Evolutionary conservation across 345 rosid species (phyloP), one percentile per base, ranked within the genome.

Genomic region (Eucalyptus caleyi): DNA sequence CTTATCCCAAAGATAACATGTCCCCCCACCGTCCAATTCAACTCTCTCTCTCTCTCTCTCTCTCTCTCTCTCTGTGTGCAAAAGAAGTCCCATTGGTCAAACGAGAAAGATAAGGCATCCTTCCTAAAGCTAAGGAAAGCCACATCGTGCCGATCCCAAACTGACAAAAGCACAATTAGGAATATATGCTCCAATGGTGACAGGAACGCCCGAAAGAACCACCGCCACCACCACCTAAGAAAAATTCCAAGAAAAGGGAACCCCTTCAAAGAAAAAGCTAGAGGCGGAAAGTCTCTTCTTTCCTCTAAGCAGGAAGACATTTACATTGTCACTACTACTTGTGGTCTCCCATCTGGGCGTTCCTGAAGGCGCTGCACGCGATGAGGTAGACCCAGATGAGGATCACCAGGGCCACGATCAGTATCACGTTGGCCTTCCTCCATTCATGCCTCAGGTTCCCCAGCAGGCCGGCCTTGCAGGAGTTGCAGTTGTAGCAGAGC

Each of bases 381-480:
- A 95, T 94, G 32, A 97, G 87, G 89, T 97, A 96, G 88, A 96
- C 99, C 89, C 94, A 96, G 19, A 97, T 97, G 53, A 97, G 96
- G 49, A 96, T 89, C 47, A 97, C 97, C 49, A 96, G 93, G 6
- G 98, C 91, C 49, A 95, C 94, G 10, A 96, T 97, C 12, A 97
- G 96, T 69, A 97, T 96, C 53, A 94, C 89, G 67, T 96, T 97
- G 86, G 95, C 95, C 92, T 92, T 96, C 91, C 99, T 95, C 99
- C 99, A 96, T 82, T 97, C 99, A 82, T 86, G 94, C 88, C 98
- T 94, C 56, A 97, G 93, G 91, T 95, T 97, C 42, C 97, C 99
- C 11, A 97, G 87, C 69, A 97, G 91, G 62, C 98, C 99, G 62
- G 98, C 99, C 92, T 92, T 96, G 96, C 99, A 97, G 10, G 99